These are phyloP conservation scores for Pichia pseudocactophila DNA, from an alignment of 805 yeast species.

Conservation along the genomic window DNA sequence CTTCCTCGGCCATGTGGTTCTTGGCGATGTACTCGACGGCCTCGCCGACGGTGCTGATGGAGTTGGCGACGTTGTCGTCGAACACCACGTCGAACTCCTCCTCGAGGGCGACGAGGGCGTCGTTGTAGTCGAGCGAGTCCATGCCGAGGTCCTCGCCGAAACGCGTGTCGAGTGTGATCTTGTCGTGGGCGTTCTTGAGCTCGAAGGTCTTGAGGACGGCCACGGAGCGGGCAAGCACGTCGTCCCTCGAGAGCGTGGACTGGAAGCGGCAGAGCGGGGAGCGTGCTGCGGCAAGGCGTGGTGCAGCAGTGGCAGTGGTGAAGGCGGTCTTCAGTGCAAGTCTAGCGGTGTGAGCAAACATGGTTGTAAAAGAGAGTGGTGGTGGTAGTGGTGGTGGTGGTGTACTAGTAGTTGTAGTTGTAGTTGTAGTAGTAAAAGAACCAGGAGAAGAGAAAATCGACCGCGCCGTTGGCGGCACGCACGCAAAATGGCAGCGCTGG, in stretches of 20 bases:
- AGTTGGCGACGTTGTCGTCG: slow-evolving; percentile 41
- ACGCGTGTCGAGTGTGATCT: slow-evolving; percentile 33
- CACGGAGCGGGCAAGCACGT: slow-evolving; percentile 72
- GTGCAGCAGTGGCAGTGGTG: too few relatives aligned
- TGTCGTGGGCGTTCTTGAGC: slow-evolving; percentile 19
- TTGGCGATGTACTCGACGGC: slow-evolving; percentile 44
- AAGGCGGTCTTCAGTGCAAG: slow-evolving; percentile 8
- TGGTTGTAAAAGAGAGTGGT: not conserved
- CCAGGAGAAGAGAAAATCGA: too few relatives aligned
- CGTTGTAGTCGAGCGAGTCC: slow-evolving; percentile 92
- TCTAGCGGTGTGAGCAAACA: slow-evolving; percentile 20
- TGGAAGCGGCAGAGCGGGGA: slow-evolving; percentile 15
- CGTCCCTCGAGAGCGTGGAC: slow-evolving; percentile 51
- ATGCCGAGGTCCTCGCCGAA: slow-evolving; percentile 69
- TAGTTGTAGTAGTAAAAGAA: too few relatives aligned
- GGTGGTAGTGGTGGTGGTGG: too few relatives aligned
- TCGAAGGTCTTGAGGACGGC: slow-evolving; percentile 62
- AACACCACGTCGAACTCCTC: slow-evolving; percentile 59
- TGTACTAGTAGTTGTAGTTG: too few relatives aligned
- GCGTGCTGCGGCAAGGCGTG: too few relatives aligned
- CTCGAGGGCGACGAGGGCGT: slow-evolving; percentile 92
- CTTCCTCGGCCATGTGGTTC: slow-evolving; percentile 28
- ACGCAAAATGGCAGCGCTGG: too few relatives aligned
- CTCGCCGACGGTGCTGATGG: slow-evolving; percentile 52
- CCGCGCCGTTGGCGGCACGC: too few relatives aligned